These are phyloP conservation scores for Triticum urartu DNA, from an alignment of 176 grass and related monocot species.

Conservation along the genomic window DNA sequence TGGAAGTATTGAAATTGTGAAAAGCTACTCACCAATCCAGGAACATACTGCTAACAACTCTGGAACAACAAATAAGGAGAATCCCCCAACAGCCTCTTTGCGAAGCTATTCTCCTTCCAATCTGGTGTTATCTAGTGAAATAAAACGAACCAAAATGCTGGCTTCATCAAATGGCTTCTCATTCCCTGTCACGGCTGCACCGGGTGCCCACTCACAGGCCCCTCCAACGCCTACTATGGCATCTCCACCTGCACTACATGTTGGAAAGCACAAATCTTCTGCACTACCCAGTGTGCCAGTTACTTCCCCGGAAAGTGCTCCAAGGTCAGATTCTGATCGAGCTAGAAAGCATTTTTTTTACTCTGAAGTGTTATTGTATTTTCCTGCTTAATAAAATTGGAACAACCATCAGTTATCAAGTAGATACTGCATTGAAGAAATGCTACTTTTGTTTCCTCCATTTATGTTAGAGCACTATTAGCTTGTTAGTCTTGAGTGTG, in stretches of 20 bases:
- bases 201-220: conserved; percentile 21
- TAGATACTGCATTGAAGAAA: not conserved
- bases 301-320: conserved; percentile 5
- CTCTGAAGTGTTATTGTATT: not conserved
- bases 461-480: conserved; percentile 8
- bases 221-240: conserved; percentile 46
- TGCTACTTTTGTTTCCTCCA: not conserved
- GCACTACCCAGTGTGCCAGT: not conserved
- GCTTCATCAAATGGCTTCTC: conserved; percentile 36
- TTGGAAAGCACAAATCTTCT: conserved; percentile 26
- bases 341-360: conserved; percentile 6
- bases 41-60: not conserved
- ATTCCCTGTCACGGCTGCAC: conserved; percentile 29
- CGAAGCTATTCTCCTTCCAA: conserved; percentile 11
- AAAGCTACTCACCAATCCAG: not conserved
- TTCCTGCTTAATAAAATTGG: not conserved
- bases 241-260: conserved; percentile 30
- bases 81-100: conserved; percentile 7
- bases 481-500: not conserved
- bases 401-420: not conserved
- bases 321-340: conserved; percentile 34
- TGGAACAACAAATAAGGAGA: conserved; percentile 23
- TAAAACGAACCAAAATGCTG: conserved; percentile 23
- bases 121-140: conserved; percentile 28
- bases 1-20: conserved; percentile 14